Conservation (phyloP, 1,284 basidiomycete genomes). For the Rhodofomes roseus region DNA sequence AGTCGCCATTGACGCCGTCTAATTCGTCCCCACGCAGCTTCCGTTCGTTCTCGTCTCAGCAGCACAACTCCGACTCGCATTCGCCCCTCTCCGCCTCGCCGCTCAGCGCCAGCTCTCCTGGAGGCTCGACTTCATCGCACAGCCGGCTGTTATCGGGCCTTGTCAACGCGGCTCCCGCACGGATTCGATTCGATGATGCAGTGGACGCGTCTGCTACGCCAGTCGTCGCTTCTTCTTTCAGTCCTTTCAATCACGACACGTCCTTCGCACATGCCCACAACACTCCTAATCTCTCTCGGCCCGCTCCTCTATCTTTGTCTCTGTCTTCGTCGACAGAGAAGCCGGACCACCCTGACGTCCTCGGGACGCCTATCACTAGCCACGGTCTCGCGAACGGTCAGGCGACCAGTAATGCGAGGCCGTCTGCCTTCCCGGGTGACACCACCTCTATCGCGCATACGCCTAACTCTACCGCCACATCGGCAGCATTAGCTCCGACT, state of each 20-base stretch:
- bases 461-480: not conserved
- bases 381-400: not conserved
- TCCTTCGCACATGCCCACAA: not conserved
- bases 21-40: slow-evolving; percentile 1
- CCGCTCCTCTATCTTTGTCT: not conserved
- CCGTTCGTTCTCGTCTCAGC: not conserved
- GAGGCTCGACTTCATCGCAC: not conserved
- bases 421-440: not conserved
- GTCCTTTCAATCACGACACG: not conserved
- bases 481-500: not conserved
- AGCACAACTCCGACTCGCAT: not conserved
- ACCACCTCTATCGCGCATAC: not conserved
- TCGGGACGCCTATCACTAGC: not conserved
- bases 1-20: not conserved
- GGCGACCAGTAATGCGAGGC: not conserved
- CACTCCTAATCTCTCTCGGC: not conserved
- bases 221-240: not conserved
- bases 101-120: not conserved
- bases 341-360: not conserved
- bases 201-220: not conserved
- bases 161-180: not conserved
- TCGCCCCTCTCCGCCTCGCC: not conserved
- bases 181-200: not conserved
- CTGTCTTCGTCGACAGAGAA: not conserved
- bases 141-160: not conserved